A percentile compares a stretch with the other conserved stretches of the same genome.
These are phyloP conservation scores for Dentiscutata heterogama DNA, from an alignment of 371 early-diverging fungal genomes.

Conservation along the genomic window DNA sequence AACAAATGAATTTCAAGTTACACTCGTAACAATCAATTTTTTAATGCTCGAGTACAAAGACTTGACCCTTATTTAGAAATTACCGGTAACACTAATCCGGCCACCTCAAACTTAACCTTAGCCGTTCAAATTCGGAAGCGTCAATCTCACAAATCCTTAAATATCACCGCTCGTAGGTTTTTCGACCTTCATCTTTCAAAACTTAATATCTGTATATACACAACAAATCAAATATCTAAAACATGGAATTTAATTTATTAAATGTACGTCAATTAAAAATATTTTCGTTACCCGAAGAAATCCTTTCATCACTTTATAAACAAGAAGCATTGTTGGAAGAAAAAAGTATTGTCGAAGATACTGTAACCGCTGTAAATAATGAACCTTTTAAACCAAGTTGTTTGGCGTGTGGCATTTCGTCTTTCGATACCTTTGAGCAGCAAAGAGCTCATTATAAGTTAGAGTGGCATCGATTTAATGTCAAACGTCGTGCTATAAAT, in stretches of 20 bases:
- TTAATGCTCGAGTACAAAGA: too few relatives aligned
- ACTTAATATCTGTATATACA: too few relatives aligned
- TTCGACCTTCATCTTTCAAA: too few relatives aligned
- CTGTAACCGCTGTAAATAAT: background rate
- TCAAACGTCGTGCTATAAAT: conserved; percentile 70
- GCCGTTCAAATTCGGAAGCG: too few relatives aligned
- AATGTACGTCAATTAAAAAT: background rate
- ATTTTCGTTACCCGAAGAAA: conserved; percentile 26
- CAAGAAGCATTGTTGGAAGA: background rate
- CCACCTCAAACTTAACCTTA: too few relatives aligned
- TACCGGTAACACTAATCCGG: too few relatives aligned
- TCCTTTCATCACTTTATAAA: background rate
- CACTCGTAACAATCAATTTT: too few relatives aligned
- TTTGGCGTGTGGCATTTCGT: conserved; percentile 83
- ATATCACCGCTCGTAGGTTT: too few relatives aligned
- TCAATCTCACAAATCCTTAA: too few relatives aligned
- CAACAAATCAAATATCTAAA: background rate
- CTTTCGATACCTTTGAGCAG: conserved; percentile 72
- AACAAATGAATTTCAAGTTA: too few relatives aligned
- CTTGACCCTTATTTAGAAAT: too few relatives aligned
- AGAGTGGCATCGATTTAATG: conserved; percentile 98
- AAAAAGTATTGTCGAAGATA: background rate
- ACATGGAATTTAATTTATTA: background rate
- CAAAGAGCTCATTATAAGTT: conserved; percentile 89
- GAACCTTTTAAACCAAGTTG: conserved; percentile 59